phyloP scores from a whole-genome alignment of 2,329 filamentous ascomycete species.

The Trichoderma sp. region DNA sequence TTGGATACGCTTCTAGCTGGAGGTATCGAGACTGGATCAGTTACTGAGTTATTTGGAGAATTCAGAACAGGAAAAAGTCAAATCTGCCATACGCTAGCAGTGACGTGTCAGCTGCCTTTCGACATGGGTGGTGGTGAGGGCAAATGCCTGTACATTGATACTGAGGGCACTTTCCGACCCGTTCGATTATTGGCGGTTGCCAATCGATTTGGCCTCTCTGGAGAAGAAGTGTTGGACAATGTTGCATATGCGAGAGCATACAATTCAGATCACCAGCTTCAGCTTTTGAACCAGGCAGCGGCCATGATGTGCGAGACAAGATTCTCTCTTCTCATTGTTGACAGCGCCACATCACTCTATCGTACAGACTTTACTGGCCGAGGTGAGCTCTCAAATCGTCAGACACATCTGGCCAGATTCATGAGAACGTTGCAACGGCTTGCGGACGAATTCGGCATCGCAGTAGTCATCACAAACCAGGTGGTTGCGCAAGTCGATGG shows the following conservation, averaged over 20 bases:
- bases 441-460: constrained; percentile 86
- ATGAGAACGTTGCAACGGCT: constrained; percentile 81
- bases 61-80: constrained; percentile 98
- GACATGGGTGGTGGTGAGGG: constrained; percentile 99
- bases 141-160: constrained; percentile 98
- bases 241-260: constrained; percentile 97
- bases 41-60: constrained; percentile 97
- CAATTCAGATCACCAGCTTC: constrained; percentile 96
- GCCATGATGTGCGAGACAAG: constrained; percentile 99
- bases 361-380: constrained; percentile 96
- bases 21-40: constrained; percentile 93
- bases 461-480: constrained; percentile 98
- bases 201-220: constrained; percentile 89
- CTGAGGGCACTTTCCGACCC: constrained; percentile 93
- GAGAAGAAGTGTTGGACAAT: constrained; percentile 97
- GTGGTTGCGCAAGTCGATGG: constrained; percentile 98
- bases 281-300: constrained; percentile 90
- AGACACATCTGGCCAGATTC: constrained; percentile 86
- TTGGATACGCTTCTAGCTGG: constrained; percentile 92
- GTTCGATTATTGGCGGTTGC: constrained; percentile 89
- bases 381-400: constrained; percentile 91
- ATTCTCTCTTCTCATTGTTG: constrained; percentile 93
- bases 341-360: constrained; percentile 93
- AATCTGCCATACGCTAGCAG: constrained; percentile 96
- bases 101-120: constrained; percentile 95